These are phyloP conservation scores for Boletus sp. DNA, from an alignment of 768 basidiomycete genomes.

Conservation along the genomic window DNA sequence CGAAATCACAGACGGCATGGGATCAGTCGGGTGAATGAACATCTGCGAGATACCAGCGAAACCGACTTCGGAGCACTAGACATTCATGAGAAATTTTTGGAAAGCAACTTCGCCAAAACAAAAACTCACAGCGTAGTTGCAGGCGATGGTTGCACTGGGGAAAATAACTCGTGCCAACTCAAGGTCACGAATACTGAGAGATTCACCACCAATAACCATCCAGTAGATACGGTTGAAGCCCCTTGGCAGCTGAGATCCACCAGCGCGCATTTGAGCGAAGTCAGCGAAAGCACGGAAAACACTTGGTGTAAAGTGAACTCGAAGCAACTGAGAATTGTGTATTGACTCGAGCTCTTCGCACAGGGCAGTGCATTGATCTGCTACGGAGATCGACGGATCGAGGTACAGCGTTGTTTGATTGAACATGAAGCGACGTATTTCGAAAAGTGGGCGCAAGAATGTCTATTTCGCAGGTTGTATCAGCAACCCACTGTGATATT, in stretches of 20 bases:
- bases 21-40: slow-evolving; percentile 27
- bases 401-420: slow-evolving; percentile 32
- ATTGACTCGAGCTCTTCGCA: slow-evolving; percentile 27
- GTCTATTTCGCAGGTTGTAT: slow-evolving; percentile 15
- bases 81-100: background rate
- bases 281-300: slow-evolving; percentile 32
- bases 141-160: slow-evolving; percentile 28
- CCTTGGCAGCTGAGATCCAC: slow-evolving; percentile 13
- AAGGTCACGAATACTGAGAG: slow-evolving; percentile 24
- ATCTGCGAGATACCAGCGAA: slow-evolving; percentile 32
- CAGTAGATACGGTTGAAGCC: slow-evolving; percentile 31
- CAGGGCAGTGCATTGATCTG: slow-evolving; percentile 26
- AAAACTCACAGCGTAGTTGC: slow-evolving; percentile 30
- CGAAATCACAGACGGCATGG: slow-evolving; percentile 26
- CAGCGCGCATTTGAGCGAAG: slow-evolving; percentile 23
- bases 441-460: slow-evolving; percentile 31
- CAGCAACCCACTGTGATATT: background rate
- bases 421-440: slow-evolving; percentile 34
- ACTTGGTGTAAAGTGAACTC: slow-evolving; percentile 30
- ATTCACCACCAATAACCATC: slow-evolving; percentile 35
- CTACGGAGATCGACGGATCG: slow-evolving; percentile 27
- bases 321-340: slow-evolving; percentile 21
- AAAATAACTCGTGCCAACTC: slow-evolving; percentile 26
- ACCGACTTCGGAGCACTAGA: slow-evolving; percentile 31
- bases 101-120: background rate